Evolutionary conservation across 768 basidiomycete species (phyloP).

Genomic region (Tylopilus rubrobrunneus): DNA sequence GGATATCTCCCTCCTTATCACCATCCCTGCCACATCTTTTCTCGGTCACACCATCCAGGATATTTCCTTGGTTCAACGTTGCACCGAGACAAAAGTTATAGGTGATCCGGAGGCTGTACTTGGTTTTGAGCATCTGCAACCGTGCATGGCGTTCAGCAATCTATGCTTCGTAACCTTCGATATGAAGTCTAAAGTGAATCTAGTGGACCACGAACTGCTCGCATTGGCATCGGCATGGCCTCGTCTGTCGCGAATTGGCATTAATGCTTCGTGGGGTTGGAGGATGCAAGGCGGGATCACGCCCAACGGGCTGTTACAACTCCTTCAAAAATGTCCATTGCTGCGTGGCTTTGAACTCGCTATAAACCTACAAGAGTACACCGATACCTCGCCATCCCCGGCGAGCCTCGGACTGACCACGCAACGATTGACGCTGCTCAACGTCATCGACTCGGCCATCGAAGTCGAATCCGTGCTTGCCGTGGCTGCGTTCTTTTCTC

Average conservation of each 20-base stretch:
- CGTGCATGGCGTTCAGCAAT: neutral
- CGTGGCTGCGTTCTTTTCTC: neutral
- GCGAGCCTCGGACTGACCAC: neutral
- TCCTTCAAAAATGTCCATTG: neutral
- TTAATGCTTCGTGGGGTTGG: neutral
- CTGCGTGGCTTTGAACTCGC: neutral
- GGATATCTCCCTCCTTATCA: neutral
- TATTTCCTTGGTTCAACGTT: neutral
- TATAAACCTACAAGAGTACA: neutral
- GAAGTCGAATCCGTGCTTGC: neutral
- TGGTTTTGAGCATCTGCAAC: no score
- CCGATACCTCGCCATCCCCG: neutral
- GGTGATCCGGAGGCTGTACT: neutral
- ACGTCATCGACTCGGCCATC: neutral
- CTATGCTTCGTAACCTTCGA: neutral
- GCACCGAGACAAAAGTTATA: neutral
- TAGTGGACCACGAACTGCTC: neutral
- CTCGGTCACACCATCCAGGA: neutral
- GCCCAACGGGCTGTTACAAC: neutral
- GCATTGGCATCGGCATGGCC: neutral
- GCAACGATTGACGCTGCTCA: neutral
- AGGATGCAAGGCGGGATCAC: neutral
- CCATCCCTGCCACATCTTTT: no score
- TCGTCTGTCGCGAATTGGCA: neutral
- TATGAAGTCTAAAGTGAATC: neutral